Evolutionary conservation across 208 protist genomes (phyloP), one percentile per base, ranked within the genome.

Genomic region (Trypanosomatidae sp.): DNA sequence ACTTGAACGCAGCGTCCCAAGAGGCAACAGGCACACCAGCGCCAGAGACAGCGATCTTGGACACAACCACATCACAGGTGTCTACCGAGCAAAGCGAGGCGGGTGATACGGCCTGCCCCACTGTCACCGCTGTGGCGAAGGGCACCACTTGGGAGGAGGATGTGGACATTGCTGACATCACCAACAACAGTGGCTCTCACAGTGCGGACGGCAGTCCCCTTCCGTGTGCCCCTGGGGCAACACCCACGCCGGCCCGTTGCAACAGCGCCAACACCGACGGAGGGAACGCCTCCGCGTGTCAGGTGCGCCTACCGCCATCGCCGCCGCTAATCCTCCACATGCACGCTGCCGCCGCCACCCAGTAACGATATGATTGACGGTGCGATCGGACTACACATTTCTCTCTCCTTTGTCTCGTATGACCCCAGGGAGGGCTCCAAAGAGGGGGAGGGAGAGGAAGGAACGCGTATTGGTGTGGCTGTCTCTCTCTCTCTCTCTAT

Each of bases 261-360:
- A 49, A 47, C 72, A 78, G 50, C 58, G n/a, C 65, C 43, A 50
- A 52, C 49, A 10, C 13, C 25, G 75, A 80, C 36, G 66, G 75
- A 30, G 44, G 69, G 6, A 43, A 56, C 22, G 41, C 55, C n/a
- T 75, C 66, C 6, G 36, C 55, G 56, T 65, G 68, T 69, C 52
- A 66, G 46, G 65, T 83, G 65, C 89, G 86, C 68, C 60, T 91
- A 59, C 86, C 89, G n/a, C 85, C 87, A 13, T 84, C 80, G 39
- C 85, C 89, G 46, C 86, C 89, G 49, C 84, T 94, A 47, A 75
- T 85, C 9, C 79, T 94, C 41, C 83, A 80, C 55, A 62, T 87
- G 79, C 79, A 79, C 52, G 55, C 47, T 25, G 49, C 66, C 22
- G 36, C 66, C 3, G 17, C 62, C 28, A 53, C 44, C 13, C n/a